These are phyloP conservation scores for Sarocladiaceae sp. DNA, from an alignment of 2,329 filamentous ascomycete genomes.

Conservation along the genomic window DNA sequence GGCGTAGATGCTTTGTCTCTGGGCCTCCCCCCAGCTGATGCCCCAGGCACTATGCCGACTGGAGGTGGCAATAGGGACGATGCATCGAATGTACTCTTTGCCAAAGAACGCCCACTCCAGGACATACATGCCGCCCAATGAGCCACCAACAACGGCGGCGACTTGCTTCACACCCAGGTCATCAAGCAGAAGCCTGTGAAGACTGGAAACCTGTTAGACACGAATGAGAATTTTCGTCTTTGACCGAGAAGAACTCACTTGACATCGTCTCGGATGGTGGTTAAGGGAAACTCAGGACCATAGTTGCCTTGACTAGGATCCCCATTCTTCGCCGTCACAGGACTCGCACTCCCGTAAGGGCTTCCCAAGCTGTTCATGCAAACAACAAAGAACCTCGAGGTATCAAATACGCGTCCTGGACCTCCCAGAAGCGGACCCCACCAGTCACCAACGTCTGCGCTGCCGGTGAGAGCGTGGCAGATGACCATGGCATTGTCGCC, in stretches of 20 bases:
- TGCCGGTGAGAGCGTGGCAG: slow-evolving; percentile 81
- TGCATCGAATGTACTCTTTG: slow-evolving; percentile 71
- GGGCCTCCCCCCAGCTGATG: slow-evolving; percentile 85
- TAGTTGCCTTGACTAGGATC: slow-evolving; percentile 69
- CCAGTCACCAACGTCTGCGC: slow-evolving; percentile 80
- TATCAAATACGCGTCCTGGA: slow-evolving; percentile 72
- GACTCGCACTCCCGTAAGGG: slow-evolving; percentile 81
- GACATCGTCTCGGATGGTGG: slow-evolving; percentile 92
- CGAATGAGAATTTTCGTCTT: too few relatives aligned
- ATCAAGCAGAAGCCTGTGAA: slow-evolving; percentile 75
- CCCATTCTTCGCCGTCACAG: slow-evolving; percentile 82
- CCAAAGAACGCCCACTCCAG: slow-evolving; percentile 90
- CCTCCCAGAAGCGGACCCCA: slow-evolving; percentile 79
- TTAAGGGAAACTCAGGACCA: slow-evolving; percentile 92
- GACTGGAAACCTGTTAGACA: slow-evolving; percentile 37
- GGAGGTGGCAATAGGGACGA: slow-evolving; percentile 80
- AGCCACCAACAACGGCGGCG: slow-evolving; percentile 74
- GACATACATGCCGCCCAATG: slow-evolving; percentile 86
- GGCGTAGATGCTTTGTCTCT: slow-evolving; percentile 90
- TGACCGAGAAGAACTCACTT: slow-evolving; percentile 64
- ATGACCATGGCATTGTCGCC: slow-evolving; percentile 67
- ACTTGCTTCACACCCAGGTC: slow-evolving; percentile 74
- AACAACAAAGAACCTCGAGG: slow-evolving; percentile 75
- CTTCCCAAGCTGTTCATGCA: slow-evolving; percentile 83
- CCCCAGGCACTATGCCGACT: slow-evolving; percentile 83